These are phyloP conservation scores for Leptographium radiaticola DNA, from an alignment of 2,329 filamentous ascomycete species.

Conservation along the genomic window DNA sequence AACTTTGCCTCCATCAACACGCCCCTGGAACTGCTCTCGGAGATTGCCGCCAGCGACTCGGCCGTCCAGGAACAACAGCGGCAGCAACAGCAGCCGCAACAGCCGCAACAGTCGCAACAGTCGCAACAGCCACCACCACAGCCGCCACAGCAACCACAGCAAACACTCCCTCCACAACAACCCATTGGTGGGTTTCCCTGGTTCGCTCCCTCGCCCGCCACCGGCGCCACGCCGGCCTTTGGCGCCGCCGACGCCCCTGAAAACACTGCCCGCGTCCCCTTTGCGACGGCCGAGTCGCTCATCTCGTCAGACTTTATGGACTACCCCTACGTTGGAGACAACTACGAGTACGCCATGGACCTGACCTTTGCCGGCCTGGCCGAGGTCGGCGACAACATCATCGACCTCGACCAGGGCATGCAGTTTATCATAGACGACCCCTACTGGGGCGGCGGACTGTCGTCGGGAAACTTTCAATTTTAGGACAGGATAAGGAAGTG, in stretches of 20 bases:
- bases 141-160: background rate
- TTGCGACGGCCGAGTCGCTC: background rate
- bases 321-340: conserved; percentile 23
- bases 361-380: conserved; percentile 22
- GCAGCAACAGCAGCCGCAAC: conserved; percentile 3
- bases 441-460: conserved; percentile 9
- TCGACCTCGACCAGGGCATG: conserved; percentile 19
- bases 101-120: background rate
- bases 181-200: background rate
- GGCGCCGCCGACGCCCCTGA: too few species aligned
- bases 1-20: conserved; percentile 29
- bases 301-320: conserved; percentile 19
- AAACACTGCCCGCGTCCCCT: background rate
- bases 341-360: conserved; percentile 30
- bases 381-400: conserved; percentile 3
- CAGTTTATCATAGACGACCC: conserved; percentile 25
- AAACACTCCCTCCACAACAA: background rate
- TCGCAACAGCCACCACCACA: conserved; percentile 10
- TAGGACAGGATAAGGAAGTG: background rate
- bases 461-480: background rate
- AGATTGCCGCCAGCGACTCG: conserved; percentile 36
- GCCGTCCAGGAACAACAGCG: conserved; percentile 6
- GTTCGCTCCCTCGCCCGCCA: background rate
- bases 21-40: conserved; percentile 42
- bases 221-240: background rate